A percentile compares a stretch with the other conserved stretches of the same genome.
Conservation (phyloP, 2,329 filamentous ascomycete genomes). For the Emericellopsis cladophorae region DNA sequence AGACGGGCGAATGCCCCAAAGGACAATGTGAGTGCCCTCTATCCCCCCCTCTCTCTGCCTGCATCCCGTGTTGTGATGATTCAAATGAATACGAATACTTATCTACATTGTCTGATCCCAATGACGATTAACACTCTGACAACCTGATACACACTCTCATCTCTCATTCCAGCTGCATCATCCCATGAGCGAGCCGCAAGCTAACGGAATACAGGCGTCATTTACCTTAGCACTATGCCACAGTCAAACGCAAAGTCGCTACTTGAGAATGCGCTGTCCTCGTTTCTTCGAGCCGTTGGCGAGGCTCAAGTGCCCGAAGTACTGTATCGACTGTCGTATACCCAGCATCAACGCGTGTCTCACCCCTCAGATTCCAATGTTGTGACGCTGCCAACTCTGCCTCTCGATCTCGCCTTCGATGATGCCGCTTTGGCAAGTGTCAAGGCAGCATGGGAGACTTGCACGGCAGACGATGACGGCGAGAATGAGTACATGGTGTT, state of each 20-base stretch:
- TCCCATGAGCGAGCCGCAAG: not conserved
- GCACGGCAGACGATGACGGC: constrained; percentile 37
- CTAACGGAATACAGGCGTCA: constrained; percentile 12
- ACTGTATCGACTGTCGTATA: constrained; percentile 43
- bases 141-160: constrained; percentile 55
- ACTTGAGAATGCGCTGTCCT: constrained; percentile 26
- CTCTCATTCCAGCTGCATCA: not conserved
- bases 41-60: constrained; percentile 6
- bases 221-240: constrained; percentile 24
- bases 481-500: constrained; percentile 59
- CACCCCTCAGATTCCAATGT: constrained; percentile 24
- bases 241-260: constrained; percentile 18
- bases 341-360: constrained; percentile 27
- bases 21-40: constrained; percentile 69
- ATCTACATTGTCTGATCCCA: constrained; percentile 99
- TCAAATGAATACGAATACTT: constrained; percentile 68
- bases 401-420: constrained; percentile 59
- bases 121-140: constrained; percentile 86
- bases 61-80: constrained; percentile 58
- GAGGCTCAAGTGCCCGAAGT: constrained; percentile 10
- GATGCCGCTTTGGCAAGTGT: constrained; percentile 58
- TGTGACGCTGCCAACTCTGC: constrained; percentile 43
- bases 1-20: constrained; percentile 80
- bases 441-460: constrained; percentile 53
- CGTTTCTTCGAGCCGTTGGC: constrained; percentile 22